phyloP scores from a whole-genome alignment of 139 green algal species.

The Axilococcus clingmanii region DNA sequence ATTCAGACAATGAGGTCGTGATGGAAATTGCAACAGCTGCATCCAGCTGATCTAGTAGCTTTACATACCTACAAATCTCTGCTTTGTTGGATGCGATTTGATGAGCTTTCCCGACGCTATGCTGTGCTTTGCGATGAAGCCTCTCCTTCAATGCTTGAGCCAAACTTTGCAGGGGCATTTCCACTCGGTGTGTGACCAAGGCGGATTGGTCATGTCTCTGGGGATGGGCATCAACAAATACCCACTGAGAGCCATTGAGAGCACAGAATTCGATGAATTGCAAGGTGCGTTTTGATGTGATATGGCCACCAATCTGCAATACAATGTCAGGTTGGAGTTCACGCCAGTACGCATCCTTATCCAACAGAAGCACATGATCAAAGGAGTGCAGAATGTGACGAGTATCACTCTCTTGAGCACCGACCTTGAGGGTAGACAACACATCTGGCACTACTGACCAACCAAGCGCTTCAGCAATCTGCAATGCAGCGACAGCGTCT shows the following conservation, averaged over 20 bases:
- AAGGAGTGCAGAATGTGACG: conserved; percentile 52
- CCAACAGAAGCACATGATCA: conserved; percentile 67
- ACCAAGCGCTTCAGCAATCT: conserved; percentile 44
- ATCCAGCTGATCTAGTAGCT: conserved; percentile 34
- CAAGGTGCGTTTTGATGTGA: conserved; percentile 79
- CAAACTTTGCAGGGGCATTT: conserved; percentile 12
- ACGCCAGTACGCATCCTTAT: conserved; percentile 28
- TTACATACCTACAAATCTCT: conserved; percentile 1
- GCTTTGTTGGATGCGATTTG: background rate
- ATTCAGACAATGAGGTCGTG: conserved; percentile 11
- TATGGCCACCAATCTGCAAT: conserved; percentile 65
- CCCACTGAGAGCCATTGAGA: conserved; percentile 21
- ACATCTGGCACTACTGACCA: conserved; percentile 86
- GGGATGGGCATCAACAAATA: conserved; percentile 32
- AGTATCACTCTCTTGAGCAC: background rate
- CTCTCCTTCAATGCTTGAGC: too few relatives aligned
- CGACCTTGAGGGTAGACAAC: conserved; percentile 63
- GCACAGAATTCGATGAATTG: conserved; percentile 70
- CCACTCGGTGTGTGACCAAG: conserved; percentile 48
- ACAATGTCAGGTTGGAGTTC: conserved; percentile 62
- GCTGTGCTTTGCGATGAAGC: background rate
- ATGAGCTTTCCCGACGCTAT: background rate
- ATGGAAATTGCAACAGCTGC: conserved; percentile 24
- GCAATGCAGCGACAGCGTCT: conserved; percentile 45
- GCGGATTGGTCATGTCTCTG: conserved; percentile 70